phyloP scores from a whole-genome alignment of 1,284 basidiomycete species.

The Omphalotus olearius region DNA sequence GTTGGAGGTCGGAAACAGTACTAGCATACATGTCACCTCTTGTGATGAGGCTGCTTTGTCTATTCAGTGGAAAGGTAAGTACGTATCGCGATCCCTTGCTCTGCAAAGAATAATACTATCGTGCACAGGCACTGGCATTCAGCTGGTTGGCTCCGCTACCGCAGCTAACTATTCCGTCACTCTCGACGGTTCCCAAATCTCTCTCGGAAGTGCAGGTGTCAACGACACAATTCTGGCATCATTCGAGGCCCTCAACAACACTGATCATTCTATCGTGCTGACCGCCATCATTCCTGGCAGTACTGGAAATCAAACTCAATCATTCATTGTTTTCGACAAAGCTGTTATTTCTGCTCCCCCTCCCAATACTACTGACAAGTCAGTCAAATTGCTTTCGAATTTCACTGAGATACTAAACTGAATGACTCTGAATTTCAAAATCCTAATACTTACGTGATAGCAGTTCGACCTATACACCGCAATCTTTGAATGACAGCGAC shows the following conservation, averaged over 20 bases:
- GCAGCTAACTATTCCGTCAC: slow-evolving; percentile 38
- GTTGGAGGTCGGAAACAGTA: slow-evolving; percentile 48
- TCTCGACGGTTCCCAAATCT: slow-evolving; percentile 36
- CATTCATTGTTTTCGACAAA: slow-evolving; percentile 44
- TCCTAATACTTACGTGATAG: neutral
- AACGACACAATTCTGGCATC: slow-evolving; percentile 36
- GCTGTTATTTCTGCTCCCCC: slow-evolving; percentile 40
- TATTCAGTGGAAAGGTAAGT: slow-evolving; percentile 59
- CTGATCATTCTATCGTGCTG: slow-evolving; percentile 43
- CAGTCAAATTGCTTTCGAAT: slow-evolving; percentile 1
- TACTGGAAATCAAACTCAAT: slow-evolving; percentile 26
- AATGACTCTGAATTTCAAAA: too few species aligned
- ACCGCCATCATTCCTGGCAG: slow-evolving; percentile 33
- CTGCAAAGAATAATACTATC: neutral
- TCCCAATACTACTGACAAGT: slow-evolving; percentile 16
- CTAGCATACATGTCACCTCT: slow-evolving; percentile 56
- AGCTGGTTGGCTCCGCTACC: slow-evolving; percentile 43
- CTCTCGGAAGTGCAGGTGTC: slow-evolving; percentile 14
- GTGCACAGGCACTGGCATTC: slow-evolving; percentile 48
- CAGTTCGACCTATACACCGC: slow-evolving; percentile 33
- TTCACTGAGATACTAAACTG: too few species aligned
- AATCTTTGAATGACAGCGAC: slow-evolving; percentile 33
- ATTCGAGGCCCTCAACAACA: slow-evolving; percentile 36
- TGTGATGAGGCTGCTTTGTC: slow-evolving; percentile 49
- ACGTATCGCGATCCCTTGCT: slow-evolving; percentile 5